Conservation (phyloP, 352 stramenopile species). For the Aphanomyces stellatus region DNA sequence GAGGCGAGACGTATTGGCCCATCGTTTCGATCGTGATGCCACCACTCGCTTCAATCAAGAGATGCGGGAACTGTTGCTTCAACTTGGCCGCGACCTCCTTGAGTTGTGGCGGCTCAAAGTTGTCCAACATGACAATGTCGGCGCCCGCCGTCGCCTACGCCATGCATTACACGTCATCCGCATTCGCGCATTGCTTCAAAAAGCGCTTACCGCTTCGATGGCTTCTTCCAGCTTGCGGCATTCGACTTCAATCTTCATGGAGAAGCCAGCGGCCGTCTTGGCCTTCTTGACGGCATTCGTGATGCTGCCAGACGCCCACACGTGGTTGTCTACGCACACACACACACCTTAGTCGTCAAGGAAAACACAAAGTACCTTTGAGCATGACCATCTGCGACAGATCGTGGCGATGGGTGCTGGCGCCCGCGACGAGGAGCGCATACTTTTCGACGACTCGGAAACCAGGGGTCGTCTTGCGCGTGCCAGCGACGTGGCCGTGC, state of each 20-base stretch:
- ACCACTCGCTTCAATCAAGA: conserved; percentile 96
- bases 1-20: conserved; percentile 84
- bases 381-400: conserved; percentile 99
- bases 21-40: conserved; percentile 96
- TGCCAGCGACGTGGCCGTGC: conserved; percentile 93
- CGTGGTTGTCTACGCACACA: conserved; percentile 90
- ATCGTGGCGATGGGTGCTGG: conserved; percentile 92
- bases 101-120: conserved; percentile 90
- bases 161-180: not conserved
- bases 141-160: conserved; percentile 48
- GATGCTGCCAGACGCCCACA: conserved; percentile 94
- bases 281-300: conserved; percentile 90
- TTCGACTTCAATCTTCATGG: conserved; percentile 99
- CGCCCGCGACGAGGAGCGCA: conserved; percentile 93
- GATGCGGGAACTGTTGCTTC: conserved; percentile 91
- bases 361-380: conserved; percentile 55
- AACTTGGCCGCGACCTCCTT: conserved; percentile 87
- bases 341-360: not conserved
- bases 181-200: not conserved
- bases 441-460: conserved; percentile 99
- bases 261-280: conserved; percentile 90
- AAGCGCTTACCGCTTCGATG: conserved; percentile 72
- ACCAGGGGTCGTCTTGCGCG: conserved; percentile 97
- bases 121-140: conserved; percentile 99
- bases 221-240: conserved; percentile 91